phyloP scores from a whole-genome alignment of 2,329 filamentous ascomycete genomes.

The Fusarium pseudocircinatum region DNA sequence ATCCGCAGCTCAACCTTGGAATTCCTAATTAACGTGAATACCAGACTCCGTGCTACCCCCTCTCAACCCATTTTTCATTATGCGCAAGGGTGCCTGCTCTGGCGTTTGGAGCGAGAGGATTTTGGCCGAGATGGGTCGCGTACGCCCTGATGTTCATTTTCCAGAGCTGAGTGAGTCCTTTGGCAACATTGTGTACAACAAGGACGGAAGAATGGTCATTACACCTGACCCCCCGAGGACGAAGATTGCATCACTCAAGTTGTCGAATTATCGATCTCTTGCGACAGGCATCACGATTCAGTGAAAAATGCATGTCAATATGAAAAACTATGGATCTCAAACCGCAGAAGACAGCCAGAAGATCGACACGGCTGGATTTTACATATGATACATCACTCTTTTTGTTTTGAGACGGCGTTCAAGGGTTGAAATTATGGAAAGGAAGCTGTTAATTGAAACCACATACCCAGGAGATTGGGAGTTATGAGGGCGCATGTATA shows the following conservation, averaged over 20 bases:
- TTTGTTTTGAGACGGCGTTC: constrained; percentile 36
- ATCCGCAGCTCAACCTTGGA: not conserved
- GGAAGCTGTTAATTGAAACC: constrained; percentile 37
- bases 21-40: constrained; percentile 27
- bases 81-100: constrained; percentile 68
- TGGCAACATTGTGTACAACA: constrained; percentile 66
- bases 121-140: constrained; percentile 65
- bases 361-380: not conserved
- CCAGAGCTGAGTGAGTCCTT: constrained; percentile 72
- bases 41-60: constrained; percentile 75
- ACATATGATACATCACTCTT: constrained; percentile 6
- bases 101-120: constrained; percentile 79
- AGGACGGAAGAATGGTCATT: constrained; percentile 67
- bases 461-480: constrained; percentile 43
- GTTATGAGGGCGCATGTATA: constrained; percentile 42
- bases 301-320: constrained; percentile 23
- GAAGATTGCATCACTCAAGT: constrained; percentile 64
- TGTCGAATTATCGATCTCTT: constrained; percentile 66
- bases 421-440: constrained; percentile 23
- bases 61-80: constrained; percentile 77
- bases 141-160: constrained; percentile 68
- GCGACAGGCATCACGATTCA: constrained; percentile 51
- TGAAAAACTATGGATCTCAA: not conserved
- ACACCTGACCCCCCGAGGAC: constrained; percentile 64
- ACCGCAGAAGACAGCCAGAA: not conserved